Percentiles rank a stretch among this genome's conserved stretches.
Evolutionary conservation across 139 green algal genomes (phyloP).

Genomic region (Trebouxia sp.): DNA sequence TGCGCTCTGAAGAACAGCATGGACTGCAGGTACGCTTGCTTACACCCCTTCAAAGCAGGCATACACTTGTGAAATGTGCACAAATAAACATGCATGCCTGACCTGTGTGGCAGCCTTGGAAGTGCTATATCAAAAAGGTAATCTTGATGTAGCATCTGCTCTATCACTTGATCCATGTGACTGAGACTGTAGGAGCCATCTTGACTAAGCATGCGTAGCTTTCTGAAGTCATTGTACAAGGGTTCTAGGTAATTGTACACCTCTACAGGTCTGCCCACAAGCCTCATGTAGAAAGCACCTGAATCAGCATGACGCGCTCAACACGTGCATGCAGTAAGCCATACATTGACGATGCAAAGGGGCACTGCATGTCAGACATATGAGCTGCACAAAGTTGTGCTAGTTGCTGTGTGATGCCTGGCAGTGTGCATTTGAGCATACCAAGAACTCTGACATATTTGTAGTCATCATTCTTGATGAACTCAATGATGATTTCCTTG

Average conservation of each 20-base stretch:
- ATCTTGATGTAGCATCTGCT: slow-evolving; percentile 89
- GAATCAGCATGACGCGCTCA: too few relatives aligned
- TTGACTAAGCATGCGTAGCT: slow-evolving; percentile 60
- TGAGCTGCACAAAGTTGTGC: too few relatives aligned
- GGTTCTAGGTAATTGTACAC: slow-evolving; percentile 98
- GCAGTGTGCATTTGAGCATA: slow-evolving; percentile 34
- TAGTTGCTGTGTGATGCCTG: too few relatives aligned
- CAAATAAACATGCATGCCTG: background rate
- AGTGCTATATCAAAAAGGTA: slow-evolving; percentile 94
- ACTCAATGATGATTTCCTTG: slow-evolving; percentile 98
- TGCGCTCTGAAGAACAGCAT: background rate
- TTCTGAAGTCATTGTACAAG: slow-evolving; percentile 96
- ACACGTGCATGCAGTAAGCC: too few relatives aligned
- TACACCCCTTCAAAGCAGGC: background rate
- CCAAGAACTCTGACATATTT: slow-evolving; percentile 93
- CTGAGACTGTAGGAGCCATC: slow-evolving; percentile 74
- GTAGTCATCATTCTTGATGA: slow-evolving; percentile 98
- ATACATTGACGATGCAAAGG: too few relatives aligned
- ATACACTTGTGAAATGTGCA: background rate
- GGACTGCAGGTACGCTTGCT: background rate
- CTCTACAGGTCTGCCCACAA: slow-evolving; percentile 87
- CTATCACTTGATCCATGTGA: slow-evolving; percentile 89
- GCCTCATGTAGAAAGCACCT: slow-evolving; percentile 96
- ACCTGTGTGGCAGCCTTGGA: slow-evolving; percentile 79
- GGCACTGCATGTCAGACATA: too few relatives aligned